These are phyloP conservation scores for Microascus cirrosus DNA, from an alignment of 2,329 filamentous ascomycete genomes.

Conservation along the genomic window DNA sequence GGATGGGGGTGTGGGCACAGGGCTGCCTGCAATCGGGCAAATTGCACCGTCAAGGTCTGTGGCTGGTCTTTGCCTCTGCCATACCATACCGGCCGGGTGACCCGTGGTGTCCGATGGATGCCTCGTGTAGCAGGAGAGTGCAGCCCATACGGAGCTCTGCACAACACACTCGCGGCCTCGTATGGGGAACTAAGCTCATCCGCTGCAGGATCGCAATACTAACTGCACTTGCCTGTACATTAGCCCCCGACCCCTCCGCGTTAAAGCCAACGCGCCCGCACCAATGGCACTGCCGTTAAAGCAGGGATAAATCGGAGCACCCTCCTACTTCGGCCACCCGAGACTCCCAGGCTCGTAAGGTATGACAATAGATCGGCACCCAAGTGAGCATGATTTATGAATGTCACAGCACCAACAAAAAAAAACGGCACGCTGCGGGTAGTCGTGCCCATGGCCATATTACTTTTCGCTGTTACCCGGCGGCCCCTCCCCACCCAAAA, in stretches of 20 bases:
- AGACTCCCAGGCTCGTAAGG: no score
- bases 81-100: background rate
- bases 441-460: no score
- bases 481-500: no score
- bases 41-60: background rate
- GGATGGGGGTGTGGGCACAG: background rate
- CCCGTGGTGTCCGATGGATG: background rate
- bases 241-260: background rate
- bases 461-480: no score
- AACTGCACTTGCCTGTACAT: background rate
- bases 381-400: no score
- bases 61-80: background rate
- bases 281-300: background rate
- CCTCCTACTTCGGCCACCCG: no score
- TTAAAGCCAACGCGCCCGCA: background rate
- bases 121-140: background rate
- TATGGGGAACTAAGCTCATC: background rate
- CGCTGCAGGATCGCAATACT: background rate
- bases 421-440: no score
- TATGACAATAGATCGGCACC: no score
- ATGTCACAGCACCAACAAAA: no score
- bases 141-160: background rate
- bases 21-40: background rate
- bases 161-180: background rate
- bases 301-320: background rate